Evolutionary conservation across 2,329 filamentous ascomycete species (phyloP).

Genomic region (Falciphora oryzae): DNA sequence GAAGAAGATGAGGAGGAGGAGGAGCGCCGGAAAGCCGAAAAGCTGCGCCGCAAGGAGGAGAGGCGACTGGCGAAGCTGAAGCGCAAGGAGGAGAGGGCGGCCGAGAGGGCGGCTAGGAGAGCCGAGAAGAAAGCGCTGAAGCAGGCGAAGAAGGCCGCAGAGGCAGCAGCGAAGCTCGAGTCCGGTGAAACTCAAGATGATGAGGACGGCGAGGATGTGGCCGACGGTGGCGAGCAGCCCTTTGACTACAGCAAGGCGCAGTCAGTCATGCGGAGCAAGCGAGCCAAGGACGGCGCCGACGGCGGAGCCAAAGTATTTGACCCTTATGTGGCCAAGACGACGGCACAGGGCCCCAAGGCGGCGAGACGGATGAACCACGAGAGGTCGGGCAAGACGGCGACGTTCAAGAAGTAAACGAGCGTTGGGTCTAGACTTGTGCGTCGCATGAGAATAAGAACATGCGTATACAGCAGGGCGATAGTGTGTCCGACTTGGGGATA

Average conservation of each 20-base stretch:
- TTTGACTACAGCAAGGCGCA: slow-evolving; percentile 32
- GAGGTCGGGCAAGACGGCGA: slow-evolving; percentile 28
- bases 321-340: slow-evolving; percentile 25
- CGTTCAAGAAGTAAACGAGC: slow-evolving; percentile 32
- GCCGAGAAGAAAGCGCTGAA: slow-evolving; percentile 14
- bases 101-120: slow-evolving; percentile 19
- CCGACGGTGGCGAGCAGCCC: slow-evolving; percentile 19
- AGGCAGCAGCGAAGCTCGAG: slow-evolving; percentile 15
- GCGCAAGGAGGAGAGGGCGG: slow-evolving; percentile 33
- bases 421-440: too few species aligned
- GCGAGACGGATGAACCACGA: slow-evolving; percentile 27
- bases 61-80: slow-evolving; percentile 24
- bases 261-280: slow-evolving; percentile 25
- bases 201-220: slow-evolving; percentile 13
- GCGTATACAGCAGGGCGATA: too few species aligned
- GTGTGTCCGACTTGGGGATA: too few species aligned
- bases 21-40: slow-evolving; percentile 13
- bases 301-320: slow-evolving; percentile 23
- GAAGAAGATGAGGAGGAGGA: slow-evolving; percentile 16
- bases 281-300: slow-evolving; percentile 14
- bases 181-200: slow-evolving; percentile 7
- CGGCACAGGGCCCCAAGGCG: slow-evolving; percentile 24
- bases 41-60: slow-evolving; percentile 17
- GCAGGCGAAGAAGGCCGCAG: slow-evolving; percentile 15
- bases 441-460: too few species aligned